Evolutionary conservation across 2,329 filamentous ascomycete genomes (phyloP).

Genomic region (Dothiorella sarmentorum): DNA sequence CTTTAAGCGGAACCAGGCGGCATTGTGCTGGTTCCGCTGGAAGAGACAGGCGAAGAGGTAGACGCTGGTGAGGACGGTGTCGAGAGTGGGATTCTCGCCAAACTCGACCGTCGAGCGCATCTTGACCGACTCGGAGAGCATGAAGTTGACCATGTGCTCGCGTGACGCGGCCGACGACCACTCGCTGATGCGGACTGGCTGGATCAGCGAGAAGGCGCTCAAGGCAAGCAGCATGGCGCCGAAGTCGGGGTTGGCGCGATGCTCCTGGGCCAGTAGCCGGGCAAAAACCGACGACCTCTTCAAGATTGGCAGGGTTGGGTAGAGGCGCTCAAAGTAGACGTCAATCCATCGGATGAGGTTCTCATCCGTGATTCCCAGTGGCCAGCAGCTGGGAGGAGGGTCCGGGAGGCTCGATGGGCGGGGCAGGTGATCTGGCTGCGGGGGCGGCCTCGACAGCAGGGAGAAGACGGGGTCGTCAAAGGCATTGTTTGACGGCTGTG

Average conservation of each 20-base stretch:
- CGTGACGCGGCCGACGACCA: conserved; percentile 27
- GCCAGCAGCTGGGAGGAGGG: conserved; percentile 1
- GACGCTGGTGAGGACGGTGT: conserved; percentile 30
- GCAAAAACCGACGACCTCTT: conserved; percentile 41
- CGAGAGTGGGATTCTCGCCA: conserved; percentile 28
- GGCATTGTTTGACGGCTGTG: background rate
- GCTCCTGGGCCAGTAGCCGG: conserved; percentile 42
- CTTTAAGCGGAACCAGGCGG: conserved; percentile 27
- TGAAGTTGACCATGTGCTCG: conserved; percentile 38
- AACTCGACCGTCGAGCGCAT: conserved; percentile 43
- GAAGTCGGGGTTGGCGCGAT: conserved; percentile 42
- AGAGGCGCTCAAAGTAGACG: conserved; percentile 44
- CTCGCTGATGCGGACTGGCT: conserved; percentile 45
- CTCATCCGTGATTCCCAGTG: conserved; percentile 28
- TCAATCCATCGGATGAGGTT: conserved; percentile 40
- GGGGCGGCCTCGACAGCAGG: background rate
- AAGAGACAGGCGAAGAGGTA: conserved; percentile 32
- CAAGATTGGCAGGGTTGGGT: conserved; percentile 42
- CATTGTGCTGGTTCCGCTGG: conserved; percentile 26
- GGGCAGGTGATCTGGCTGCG: background rate
- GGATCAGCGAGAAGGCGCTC: conserved; percentile 44
- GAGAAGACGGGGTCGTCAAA: conserved; percentile 5
- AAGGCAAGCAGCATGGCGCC: conserved; percentile 43
- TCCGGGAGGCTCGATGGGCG: background rate
- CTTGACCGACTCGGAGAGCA: conserved; percentile 43